Conservation (phyloP, 2,329 filamentous ascomycete species). For the Stagonosporopsis rhizophila region DNA sequence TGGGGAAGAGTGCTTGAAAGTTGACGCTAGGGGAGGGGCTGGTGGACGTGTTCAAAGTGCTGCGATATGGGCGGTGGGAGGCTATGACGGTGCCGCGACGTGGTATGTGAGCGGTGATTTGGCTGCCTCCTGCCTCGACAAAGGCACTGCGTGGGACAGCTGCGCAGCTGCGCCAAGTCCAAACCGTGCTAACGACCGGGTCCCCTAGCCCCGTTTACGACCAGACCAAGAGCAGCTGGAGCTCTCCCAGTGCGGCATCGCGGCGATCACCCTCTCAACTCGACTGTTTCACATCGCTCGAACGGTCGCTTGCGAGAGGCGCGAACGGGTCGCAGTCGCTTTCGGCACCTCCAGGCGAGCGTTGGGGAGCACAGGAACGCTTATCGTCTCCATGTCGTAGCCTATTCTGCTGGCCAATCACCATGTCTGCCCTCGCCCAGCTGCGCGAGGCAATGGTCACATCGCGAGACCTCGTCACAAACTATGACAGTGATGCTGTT, state of each 20-base stretch:
- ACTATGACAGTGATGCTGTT: slow-evolving; percentile 56
- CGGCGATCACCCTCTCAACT: slow-evolving; percentile 11
- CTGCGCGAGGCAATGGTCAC: slow-evolving; percentile 5
- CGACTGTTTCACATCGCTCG: slow-evolving; percentile 11
- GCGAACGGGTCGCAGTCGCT: slow-evolving; percentile 9
- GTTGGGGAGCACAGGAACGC: neutral
- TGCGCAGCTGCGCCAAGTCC: slow-evolving; percentile 6
- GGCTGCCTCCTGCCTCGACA: slow-evolving; percentile 37
- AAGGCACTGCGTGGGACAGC: slow-evolving; percentile 24
- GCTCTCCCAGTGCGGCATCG: slow-evolving; percentile 14
- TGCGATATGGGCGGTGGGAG: slow-evolving; percentile 2
- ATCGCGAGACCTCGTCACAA: slow-evolving; percentile 17
- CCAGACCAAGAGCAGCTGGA: slow-evolving; percentile 12
- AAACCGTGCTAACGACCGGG: too few relatives aligned
- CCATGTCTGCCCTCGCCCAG: slow-evolving; percentile 1
- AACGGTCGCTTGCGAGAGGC: neutral
- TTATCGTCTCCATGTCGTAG: neutral
- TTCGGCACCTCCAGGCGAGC: slow-evolving; percentile 2
- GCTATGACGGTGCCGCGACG: slow-evolving; percentile 9
- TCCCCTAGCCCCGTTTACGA: slow-evolving; percentile 1
- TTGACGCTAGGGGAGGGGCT: slow-evolving; percentile 1
- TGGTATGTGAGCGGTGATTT: slow-evolving; percentile 22
- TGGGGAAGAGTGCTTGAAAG: slow-evolving; percentile 15
- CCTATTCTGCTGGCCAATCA: slow-evolving; percentile 21
- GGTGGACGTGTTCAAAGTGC: neutral